Conservation (phyloP, 2,329 filamentous ascomycete genomes). For the Xylaria sp. region DNA sequence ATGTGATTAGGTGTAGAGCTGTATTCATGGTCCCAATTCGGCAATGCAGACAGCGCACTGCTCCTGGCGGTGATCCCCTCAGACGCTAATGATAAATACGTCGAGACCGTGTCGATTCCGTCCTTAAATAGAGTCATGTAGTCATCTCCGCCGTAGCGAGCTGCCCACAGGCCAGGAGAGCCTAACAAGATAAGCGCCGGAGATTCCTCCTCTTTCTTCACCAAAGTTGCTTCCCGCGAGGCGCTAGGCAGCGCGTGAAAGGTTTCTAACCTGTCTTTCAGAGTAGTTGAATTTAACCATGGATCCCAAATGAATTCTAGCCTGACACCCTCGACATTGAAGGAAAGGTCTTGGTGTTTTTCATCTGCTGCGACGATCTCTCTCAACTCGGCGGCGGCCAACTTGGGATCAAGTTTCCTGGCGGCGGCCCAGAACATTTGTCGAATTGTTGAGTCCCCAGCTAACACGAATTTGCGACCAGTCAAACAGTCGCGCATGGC, state of each 20-base stretch:
- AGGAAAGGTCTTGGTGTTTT: constrained; percentile 53
- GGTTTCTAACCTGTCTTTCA: constrained; percentile 48
- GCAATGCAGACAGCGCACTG: constrained; percentile 28
- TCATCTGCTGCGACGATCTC: constrained; percentile 39
- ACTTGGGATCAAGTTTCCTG: constrained; percentile 51
- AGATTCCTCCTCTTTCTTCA: constrained; percentile 36
- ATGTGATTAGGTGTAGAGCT: constrained; percentile 38
- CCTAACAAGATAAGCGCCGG: constrained; percentile 58
- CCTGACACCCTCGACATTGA: constrained; percentile 51
- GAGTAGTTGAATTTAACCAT: constrained; percentile 57
- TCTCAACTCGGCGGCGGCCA: constrained; percentile 44
- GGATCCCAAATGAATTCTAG: constrained; percentile 68
- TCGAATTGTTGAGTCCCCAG: constrained; percentile 64
- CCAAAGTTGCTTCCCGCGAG: constrained; percentile 26
- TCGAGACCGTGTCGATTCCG: constrained; percentile 52
- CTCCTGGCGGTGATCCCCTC: constrained; percentile 22
- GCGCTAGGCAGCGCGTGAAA: constrained; percentile 39
- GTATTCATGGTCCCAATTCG: constrained; percentile 13
- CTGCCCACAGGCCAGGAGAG: constrained; percentile 60
- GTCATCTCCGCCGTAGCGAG: constrained; percentile 53
- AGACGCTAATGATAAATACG: constrained; percentile 41
- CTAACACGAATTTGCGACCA: constrained; percentile 59
- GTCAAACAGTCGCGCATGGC: constrained; percentile 60
- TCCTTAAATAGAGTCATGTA: constrained; percentile 53
- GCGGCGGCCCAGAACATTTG: constrained; percentile 65